phyloP scores from a whole-genome alignment of 1,284 basidiomycete species.

The Cystobasidium sp. region DNA sequence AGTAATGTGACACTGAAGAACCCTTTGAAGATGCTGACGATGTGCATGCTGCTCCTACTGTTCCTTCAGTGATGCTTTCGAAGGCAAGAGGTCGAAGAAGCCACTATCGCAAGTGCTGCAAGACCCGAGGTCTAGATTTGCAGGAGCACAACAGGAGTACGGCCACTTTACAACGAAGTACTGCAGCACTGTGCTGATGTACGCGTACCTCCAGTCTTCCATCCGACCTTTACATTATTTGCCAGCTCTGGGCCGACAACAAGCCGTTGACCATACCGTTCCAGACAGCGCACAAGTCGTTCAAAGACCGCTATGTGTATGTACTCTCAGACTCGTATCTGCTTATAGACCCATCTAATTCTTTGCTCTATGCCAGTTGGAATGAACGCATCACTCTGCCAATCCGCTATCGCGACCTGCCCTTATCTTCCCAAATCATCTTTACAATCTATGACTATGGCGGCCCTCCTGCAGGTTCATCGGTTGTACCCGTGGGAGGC shows the following conservation, averaged over 20 bases:
- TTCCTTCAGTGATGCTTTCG: conserved; percentile 72
- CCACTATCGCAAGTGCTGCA: conserved; percentile 76
- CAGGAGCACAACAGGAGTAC: conserved; percentile 76
- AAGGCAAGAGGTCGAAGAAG: conserved; percentile 71
- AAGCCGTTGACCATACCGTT: conserved; percentile 88
- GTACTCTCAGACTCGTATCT: conserved; percentile 53
- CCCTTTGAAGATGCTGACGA: not conserved
- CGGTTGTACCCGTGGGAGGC: conserved; percentile 71
- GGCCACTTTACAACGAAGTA: conserved; percentile 53
- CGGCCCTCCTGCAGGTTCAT: conserved; percentile 67
- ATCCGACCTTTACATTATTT: conserved; percentile 84
- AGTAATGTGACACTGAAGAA: not conserved
- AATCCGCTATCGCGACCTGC: conserved; percentile 87
- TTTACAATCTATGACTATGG: conserved; percentile 95
- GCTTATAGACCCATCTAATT: conserved; percentile 27
- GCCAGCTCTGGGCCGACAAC: conserved; percentile 88
- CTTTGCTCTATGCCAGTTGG: conserved; percentile 67
- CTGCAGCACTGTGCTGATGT: not conserved
- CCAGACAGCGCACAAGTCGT: conserved; percentile 88
- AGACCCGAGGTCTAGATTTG: conserved; percentile 74
- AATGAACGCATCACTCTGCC: conserved; percentile 92
- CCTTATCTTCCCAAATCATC: conserved; percentile 81
- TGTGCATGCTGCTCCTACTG: not conserved
- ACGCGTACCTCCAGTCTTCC: conserved; percentile 21
- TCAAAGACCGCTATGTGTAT: conserved; percentile 75